Conservation (phyloP, 2,329 filamentous ascomycete genomes). For the Penicillium psychrosexuale region DNA sequence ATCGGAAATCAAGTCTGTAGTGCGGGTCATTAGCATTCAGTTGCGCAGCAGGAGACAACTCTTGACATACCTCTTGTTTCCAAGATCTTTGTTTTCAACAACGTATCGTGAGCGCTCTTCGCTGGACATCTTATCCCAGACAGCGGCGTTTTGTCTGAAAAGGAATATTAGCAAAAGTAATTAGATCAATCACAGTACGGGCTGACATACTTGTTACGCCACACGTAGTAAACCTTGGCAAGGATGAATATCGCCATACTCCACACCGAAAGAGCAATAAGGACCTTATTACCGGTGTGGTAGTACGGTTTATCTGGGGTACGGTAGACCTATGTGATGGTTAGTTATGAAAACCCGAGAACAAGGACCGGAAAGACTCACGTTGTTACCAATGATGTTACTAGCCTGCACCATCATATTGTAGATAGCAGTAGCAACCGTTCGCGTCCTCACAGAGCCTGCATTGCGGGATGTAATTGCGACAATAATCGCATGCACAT, state of each 20-base stretch:
- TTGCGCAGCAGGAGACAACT: background rate
- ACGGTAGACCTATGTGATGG: conserved; percentile 50
- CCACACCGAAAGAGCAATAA: conserved; percentile 53
- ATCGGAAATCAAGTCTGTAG: conserved; percentile 39
- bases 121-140: conserved; percentile 42
- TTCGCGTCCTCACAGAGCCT: conserved; percentile 43
- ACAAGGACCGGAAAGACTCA: conserved; percentile 18
- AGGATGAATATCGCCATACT: conserved; percentile 51
- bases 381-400: conserved; percentile 41
- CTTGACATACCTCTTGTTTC: conserved; percentile 43
- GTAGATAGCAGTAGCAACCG: conserved; percentile 46
- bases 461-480: conserved; percentile 46
- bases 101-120: conserved; percentile 41
- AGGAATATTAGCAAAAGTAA: conserved; percentile 2
- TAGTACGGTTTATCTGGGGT: conserved; percentile 56
- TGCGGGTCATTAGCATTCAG: conserved; percentile 1
- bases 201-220: conserved; percentile 38
- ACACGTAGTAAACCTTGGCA: conserved; percentile 41
- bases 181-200: background rate
- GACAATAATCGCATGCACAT: conserved; percentile 56
- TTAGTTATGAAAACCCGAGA: background rate
- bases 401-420: conserved; percentile 47
- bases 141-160: conserved; percentile 31
- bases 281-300: conserved; percentile 56
- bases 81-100: conserved; percentile 36